A percentile compares a stretch with the other conserved stretches of the same genome.
Conservation (phyloP, 495 filamentous ascomycete species). For the Trichoderma parareesei region DNA sequence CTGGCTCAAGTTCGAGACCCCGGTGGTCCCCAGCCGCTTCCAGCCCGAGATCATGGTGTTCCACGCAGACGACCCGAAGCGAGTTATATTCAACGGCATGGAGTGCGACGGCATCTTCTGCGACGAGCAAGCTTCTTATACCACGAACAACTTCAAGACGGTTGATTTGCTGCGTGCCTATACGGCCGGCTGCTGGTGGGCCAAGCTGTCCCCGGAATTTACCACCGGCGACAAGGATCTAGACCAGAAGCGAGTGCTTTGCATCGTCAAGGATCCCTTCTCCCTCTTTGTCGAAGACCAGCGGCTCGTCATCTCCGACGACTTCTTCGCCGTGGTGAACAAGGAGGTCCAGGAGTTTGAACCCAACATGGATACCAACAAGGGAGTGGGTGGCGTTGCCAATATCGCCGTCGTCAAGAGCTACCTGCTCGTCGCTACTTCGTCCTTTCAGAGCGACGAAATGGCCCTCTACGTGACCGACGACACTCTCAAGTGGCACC, state of each 20-base stretch:
- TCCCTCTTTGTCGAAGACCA: slow-evolving; percentile 55
- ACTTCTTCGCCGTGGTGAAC: slow-evolving; percentile 55
- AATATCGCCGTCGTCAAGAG: slow-evolving; percentile 73
- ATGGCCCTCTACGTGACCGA: slow-evolving; percentile 76
- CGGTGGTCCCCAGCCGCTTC: slow-evolving; percentile 35
- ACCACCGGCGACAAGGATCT: slow-evolving; percentile 50
- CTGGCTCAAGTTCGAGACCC: slow-evolving; percentile 65
- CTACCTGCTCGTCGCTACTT: slow-evolving; percentile 75
- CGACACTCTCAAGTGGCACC: slow-evolving; percentile 78
- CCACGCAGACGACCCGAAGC: slow-evolving; percentile 70
- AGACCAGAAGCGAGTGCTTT: slow-evolving; percentile 61
- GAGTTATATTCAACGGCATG: slow-evolving; percentile 72
- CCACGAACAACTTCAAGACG: slow-evolving; percentile 70
- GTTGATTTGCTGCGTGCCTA: slow-evolving; percentile 52
- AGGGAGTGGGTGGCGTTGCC: slow-evolving; percentile 64
- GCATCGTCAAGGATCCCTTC: slow-evolving; percentile 61
- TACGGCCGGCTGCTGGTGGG: slow-evolving; percentile 74
- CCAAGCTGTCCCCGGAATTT: slow-evolving; percentile 65
- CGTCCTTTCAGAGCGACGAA: slow-evolving; percentile 72
- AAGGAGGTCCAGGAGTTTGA: slow-evolving; percentile 52
- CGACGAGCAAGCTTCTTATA: slow-evolving; percentile 61
- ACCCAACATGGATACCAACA: slow-evolving; percentile 62
- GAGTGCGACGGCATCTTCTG: slow-evolving; percentile 53
- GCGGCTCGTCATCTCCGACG: slow-evolving; percentile 68
- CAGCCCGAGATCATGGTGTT: slow-evolving; percentile 54